These are phyloP conservation scores for Recurvomyces mirabilis DNA, from an alignment of 495 filamentous ascomycete genomes.

Conservation along the genomic window DNA sequence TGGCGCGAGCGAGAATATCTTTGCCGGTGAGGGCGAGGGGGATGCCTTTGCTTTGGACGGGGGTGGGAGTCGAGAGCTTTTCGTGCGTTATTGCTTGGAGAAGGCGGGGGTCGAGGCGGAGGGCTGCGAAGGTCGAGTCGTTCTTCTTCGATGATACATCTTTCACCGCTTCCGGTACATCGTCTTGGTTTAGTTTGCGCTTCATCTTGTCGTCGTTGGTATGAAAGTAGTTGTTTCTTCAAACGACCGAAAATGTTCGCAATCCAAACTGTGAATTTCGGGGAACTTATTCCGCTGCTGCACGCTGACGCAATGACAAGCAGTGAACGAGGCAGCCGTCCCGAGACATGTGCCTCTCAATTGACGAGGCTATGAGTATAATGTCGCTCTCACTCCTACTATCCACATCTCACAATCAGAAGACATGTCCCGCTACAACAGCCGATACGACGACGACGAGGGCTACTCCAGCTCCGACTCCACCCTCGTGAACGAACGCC, in stretches of 20 bases:
- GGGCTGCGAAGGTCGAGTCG: conserved; percentile 37
- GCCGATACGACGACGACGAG: neutral
- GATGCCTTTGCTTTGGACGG: conserved; percentile 76
- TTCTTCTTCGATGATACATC: conserved; percentile 1
- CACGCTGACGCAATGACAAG: too few relatives aligned
- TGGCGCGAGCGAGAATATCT: conserved; percentile 81
- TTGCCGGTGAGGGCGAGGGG: conserved; percentile 81
- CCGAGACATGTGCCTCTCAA: neutral
- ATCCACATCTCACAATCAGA: neutral
- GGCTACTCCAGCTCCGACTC: conserved; percentile 1
- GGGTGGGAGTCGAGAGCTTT: conserved; percentile 72
- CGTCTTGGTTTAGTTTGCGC: neutral
- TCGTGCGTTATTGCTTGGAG: conserved; percentile 77
- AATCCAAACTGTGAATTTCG: too few relatives aligned
- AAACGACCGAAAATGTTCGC: too few relatives aligned
- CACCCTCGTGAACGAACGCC: neutral
- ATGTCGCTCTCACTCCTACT: neutral
- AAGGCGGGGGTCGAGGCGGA: conserved; percentile 72
- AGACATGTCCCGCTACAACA: neutral
- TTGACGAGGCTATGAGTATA: too few relatives aligned
- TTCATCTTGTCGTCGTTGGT: neutral
- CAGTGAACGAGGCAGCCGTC: too few relatives aligned
- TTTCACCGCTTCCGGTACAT: conserved; percentile 34
- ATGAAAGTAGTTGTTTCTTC: too few relatives aligned
- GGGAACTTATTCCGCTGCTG: too few relatives aligned